A percentile compares a stretch with the other conserved stretches of the same genome.
Evolutionary conservation across 2,329 filamentous ascomycete species (phyloP).

Genomic region (Pseudogymnoascus sp.): DNA sequence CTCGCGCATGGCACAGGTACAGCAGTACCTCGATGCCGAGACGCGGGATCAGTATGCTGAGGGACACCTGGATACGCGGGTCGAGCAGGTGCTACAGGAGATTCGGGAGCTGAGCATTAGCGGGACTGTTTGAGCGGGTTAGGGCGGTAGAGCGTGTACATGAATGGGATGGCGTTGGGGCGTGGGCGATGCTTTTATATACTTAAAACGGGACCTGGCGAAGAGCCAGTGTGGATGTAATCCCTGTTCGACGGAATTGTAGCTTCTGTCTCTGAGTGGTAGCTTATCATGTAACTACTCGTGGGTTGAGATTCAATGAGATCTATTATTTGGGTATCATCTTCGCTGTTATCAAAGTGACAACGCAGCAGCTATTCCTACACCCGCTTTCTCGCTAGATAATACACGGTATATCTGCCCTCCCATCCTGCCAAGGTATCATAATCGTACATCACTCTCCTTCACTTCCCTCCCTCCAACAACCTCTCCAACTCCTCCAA

Average conservation of each 20-base stretch:
- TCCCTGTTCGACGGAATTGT: neutral
- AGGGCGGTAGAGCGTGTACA: constrained; percentile 64
- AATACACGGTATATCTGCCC: neutral
- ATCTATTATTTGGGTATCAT: constrained; percentile 7
- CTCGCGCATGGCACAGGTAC: constrained; percentile 95
- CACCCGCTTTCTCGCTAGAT: neutral
- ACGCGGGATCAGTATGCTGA: constrained; percentile 94
- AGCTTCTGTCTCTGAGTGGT: neutral
- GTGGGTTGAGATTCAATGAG: neutral
- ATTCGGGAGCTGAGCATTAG: constrained; percentile 94
- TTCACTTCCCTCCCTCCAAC: neutral
- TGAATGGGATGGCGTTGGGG: constrained; percentile 61
- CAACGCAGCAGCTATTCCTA: neutral
- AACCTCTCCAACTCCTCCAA: constrained; percentile 22
- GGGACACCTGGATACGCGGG: constrained; percentile 80
- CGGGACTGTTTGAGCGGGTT: constrained; percentile 47
- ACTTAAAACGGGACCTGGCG: neutral
- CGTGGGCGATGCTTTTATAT: constrained; percentile 53
- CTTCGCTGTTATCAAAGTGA: neutral
- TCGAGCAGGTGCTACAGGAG: constrained; percentile 94
- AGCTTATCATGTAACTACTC: neutral
- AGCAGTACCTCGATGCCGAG: constrained; percentile 94
- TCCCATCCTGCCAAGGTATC: neutral
- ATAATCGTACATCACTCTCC: neutral
- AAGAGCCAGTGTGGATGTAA: neutral